Conservation (phyloP, 495 filamentous ascomycete species). For the Hyaloscypha variabilis region DNA sequence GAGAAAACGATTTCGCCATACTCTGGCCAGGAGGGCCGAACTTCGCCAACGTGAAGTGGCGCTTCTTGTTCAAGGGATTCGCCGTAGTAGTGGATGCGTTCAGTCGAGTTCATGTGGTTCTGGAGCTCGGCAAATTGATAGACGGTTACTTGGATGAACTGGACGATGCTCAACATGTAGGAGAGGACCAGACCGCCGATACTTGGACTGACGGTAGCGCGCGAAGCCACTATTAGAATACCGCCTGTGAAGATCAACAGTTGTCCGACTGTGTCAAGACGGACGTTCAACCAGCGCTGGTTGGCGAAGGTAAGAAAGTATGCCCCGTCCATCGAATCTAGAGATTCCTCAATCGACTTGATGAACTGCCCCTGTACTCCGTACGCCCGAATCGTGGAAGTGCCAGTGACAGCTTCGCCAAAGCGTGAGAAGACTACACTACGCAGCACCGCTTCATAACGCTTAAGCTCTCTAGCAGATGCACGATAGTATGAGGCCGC, state of each 20-base stretch:
- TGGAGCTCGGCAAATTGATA: conserved; percentile 95
- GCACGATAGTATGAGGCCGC: conserved; percentile 87
- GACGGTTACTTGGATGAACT: conserved; percentile 94
- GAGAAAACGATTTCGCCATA: conserved; percentile 83
- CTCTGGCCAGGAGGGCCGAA: conserved; percentile 78
- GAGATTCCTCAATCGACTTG: conserved; percentile 61
- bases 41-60: conserved; percentile 68
- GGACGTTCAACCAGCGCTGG: conserved; percentile 88
- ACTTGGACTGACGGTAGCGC: conserved; percentile 83
- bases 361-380: conserved; percentile 77
- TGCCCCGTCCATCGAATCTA: conserved; percentile 90
- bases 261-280: conserved; percentile 83
- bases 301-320: conserved; percentile 95
- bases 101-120: conserved; percentile 95
- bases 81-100: conserved; percentile 90
- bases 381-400: conserved; percentile 85
- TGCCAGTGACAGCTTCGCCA: conserved; percentile 81
- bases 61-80: conserved; percentile 86
- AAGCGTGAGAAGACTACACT: conserved; percentile 88
- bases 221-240: conserved; percentile 89
- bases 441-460: conserved; percentile 88
- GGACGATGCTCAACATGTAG: conserved; percentile 89
- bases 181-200: conserved; percentile 86
- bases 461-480: conserved; percentile 91
- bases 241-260: conserved; percentile 82